Evolutionary conservation across 257 asterid species (phyloP), one percentile per base, ranked within the genome.

Genomic region (Parsonsia alboflavescens): DNA sequence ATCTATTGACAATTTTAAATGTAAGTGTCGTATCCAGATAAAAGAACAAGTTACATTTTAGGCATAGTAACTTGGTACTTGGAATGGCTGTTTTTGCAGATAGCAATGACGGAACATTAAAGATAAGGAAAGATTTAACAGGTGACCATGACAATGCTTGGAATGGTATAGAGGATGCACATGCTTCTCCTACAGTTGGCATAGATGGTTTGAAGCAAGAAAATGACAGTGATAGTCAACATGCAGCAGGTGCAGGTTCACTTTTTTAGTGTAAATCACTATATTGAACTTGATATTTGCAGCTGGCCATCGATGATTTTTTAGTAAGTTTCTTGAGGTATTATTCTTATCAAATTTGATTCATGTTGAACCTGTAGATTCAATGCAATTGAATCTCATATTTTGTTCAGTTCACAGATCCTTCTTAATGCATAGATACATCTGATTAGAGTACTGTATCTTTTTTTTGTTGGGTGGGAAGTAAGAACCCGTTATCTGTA

Each of bases 171-270:
- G 45, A 62, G 33, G 68, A 36, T 62, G 11, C 44, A 7, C n/a
- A 2, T 33, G 69, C 1, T 63, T 10, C 48, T 42, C 13, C 69
- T 64, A 36, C 19, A 64, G 69, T 36, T 64, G 26, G n/a, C 22
- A 17, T 36, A 16, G 11, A 64, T 64, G 11, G 48, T 36, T 8
- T 42, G 28, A 54, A 54, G 13, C 48, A 12, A 64, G 69, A 64
- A 41, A 64, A 62, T 1, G 19, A 30, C 15, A 2, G 17, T 64
- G 48, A 64, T 64, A 17, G 13, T 36, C 19, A 1, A 26, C 16
- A 62, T 62, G 68, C 68, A 13, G 69, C 69, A 64, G 48, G 69
- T 64, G 39, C 49, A 13, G 12, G 2, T 58, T 24, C 65, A 58
- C 26, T 5, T 36, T 64, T 6, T 41, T 21, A 36, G 19, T 36